Evolutionary conservation across 2,329 filamentous ascomycete genomes (phyloP).

Genomic region (Clarireedia sp.): DNA sequence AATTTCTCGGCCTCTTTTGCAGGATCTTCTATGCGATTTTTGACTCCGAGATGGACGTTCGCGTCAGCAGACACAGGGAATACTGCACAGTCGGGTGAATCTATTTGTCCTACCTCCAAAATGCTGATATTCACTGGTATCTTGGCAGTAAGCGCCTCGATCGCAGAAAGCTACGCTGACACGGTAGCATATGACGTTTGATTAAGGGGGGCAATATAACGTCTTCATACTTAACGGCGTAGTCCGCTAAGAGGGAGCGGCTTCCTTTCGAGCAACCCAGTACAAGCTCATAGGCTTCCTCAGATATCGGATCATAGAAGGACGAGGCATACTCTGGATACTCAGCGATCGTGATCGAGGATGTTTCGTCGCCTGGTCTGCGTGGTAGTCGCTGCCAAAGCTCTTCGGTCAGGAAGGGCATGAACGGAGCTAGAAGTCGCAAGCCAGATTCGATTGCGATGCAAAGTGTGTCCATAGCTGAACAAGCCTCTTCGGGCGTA

Average conservation of each 20-base stretch:
- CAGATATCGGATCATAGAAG: constrained; percentile 60
- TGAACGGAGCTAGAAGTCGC: constrained; percentile 71
- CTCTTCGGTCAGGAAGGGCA: constrained; percentile 75
- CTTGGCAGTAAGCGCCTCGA: constrained; percentile 74
- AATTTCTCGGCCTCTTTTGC: too few relatives aligned
- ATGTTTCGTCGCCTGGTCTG: constrained; percentile 58
- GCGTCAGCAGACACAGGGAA: constrained; percentile 68
- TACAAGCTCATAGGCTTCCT: constrained; percentile 68
- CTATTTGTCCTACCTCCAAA: constrained; percentile 46
- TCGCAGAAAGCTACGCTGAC: constrained; percentile 59
- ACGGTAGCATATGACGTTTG: constrained; percentile 55
- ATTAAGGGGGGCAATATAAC: constrained; percentile 62
- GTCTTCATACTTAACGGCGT: constrained; percentile 61
- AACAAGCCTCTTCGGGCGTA: constrained; percentile 61
- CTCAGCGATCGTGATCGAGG: constrained; percentile 62
- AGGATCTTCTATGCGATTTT: constrained; percentile 61
- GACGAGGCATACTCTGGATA: constrained; percentile 59
- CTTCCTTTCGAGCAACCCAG: constrained; percentile 64
- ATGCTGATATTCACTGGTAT: constrained; percentile 57
- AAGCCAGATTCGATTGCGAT: constrained; percentile 69
- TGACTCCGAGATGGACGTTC: constrained; percentile 74
- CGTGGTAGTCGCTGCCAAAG: constrained; percentile 79
- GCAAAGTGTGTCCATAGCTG: constrained; percentile 73
- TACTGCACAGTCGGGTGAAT: constrained; percentile 68
- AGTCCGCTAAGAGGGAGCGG: constrained; percentile 66